Evolutionary conservation across 2,329 filamentous ascomycete genomes (phyloP), one percentile per base, ranked within the genome.

Genomic region (Penicillium sp.): DNA sequence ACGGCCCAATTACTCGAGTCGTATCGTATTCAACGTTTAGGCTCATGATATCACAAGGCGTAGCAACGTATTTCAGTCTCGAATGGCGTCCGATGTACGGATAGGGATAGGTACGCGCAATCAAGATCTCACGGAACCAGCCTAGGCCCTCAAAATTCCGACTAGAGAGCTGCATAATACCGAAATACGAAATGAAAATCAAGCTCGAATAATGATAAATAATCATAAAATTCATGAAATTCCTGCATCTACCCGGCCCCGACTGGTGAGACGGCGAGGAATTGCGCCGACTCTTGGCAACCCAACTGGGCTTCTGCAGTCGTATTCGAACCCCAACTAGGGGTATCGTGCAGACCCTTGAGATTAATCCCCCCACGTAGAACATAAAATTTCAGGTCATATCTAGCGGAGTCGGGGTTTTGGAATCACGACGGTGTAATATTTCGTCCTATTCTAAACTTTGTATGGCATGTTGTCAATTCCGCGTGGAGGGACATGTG

Each of bases 241-340:
- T 19, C 39, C 13, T 53, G 6, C n/a, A 55, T n/a, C 6, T 38
- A 38, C 36, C 60, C 60, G 58, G 11, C 15, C 7, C 49, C 58
- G 53, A 45, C 52, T 58, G 57, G 47, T 23, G 33, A 48, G 33
- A 16, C 63, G 63, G 64, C 43, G 25, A 51, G 25, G 40, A 52
- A 54, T 65, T 64, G 9, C 13, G 19, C 64, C 64, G 64, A 63
- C 25, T 63, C 56, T 60, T 60, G 46, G 56, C 57, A 54, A n/a
- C 16, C 25, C 27, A 41, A 56, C 27, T 44, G n/a, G n/a, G 1
- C 19, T 11, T 11, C 36, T 33, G 27, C 48, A 25, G 36, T 15
- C 29, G 10, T 15, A 38, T 56, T 52, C 10, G n/a, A 29, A 19
- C 48, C 9, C 15, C 21, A 23, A 47, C 50, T 8, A 51, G 31